These are phyloP conservation scores for Cicer cuneatum DNA, from an alignment of 306 rosid species.

Conservation along the genomic window DNA sequence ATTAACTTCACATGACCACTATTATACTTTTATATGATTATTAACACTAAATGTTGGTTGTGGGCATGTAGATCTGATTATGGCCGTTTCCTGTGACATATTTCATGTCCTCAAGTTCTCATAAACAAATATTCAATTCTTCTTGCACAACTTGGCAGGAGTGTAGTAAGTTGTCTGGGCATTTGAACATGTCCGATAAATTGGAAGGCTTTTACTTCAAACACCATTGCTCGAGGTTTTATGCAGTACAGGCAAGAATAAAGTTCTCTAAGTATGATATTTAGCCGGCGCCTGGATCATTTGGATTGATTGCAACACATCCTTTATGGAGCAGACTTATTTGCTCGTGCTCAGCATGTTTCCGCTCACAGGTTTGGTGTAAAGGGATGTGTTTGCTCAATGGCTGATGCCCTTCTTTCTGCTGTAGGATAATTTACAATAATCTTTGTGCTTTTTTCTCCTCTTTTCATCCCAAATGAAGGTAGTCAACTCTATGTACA, in stretches of 20 bases:
- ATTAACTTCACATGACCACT: not conserved
- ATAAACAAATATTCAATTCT: not conserved
- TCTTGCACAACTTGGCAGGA: not conserved
- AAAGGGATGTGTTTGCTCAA: no score
- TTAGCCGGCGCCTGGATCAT: not conserved
- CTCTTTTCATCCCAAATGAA: no score
- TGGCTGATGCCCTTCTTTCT: no score
- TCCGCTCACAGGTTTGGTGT: not conserved
- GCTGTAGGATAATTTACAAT: no score
- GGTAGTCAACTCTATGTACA: no score
- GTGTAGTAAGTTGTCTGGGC: not conserved
- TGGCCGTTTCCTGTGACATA: not conserved
- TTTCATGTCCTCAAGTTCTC: not conserved
- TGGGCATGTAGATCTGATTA: not conserved
- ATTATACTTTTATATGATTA: no score
- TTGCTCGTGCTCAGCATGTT: not conserved
- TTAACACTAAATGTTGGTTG: no score
- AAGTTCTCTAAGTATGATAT: not conserved
- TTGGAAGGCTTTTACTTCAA: not conserved
- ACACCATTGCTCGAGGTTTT: not conserved
- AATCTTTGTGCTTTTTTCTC: no score
- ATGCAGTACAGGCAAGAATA: slow-evolving; percentile 1
- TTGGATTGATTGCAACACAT: not conserved
- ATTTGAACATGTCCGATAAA: not conserved
- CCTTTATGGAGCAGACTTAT: not conserved